These are phyloP conservation scores for Boletus mariae DNA, from an alignment of 1,284 basidiomycete genomes.

Conservation along the genomic window DNA sequence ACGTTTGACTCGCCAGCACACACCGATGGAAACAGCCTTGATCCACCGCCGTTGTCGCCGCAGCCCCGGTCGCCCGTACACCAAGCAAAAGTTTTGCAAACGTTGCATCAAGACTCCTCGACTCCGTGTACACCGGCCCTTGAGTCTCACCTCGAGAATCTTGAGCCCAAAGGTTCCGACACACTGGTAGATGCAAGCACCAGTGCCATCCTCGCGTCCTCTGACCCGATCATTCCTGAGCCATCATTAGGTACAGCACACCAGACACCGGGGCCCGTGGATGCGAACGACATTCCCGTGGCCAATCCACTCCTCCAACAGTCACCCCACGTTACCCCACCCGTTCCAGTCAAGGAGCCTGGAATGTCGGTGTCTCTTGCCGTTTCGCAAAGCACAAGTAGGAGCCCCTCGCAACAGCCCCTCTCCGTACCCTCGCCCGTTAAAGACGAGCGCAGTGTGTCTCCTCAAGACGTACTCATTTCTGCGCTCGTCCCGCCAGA, in stretches of 20 bases:
- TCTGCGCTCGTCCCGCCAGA: conserved; percentile 1
- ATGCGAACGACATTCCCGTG: neutral
- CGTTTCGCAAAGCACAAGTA: conserved; percentile 5
- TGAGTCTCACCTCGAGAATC: conserved; percentile 2
- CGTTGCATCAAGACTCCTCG: neutral
- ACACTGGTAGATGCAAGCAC: neutral
- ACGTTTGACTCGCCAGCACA: neutral
- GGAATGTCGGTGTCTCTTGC: neutral
- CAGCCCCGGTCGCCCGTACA: neutral
- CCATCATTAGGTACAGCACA: neutral
- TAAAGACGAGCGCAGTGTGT: conserved; percentile 3
- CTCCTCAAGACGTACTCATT: neutral
- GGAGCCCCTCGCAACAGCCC: conserved; percentile 10
- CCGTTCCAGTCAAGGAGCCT: neutral
- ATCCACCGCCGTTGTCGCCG: neutral
- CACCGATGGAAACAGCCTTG: neutral
- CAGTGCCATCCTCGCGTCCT: neutral
- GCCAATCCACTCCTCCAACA: neutral
- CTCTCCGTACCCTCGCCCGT: neutral
- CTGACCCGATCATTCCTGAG: conserved; percentile 3
- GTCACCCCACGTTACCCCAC: conserved; percentile 1
- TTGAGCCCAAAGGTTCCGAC: conserved; percentile 1
- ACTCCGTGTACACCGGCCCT: neutral
- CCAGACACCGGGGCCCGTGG: neutral
- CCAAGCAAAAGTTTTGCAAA: neutral